Base-by-base conservation (phyloP, 306 rosid species). In the Senna siamea region DNA sequence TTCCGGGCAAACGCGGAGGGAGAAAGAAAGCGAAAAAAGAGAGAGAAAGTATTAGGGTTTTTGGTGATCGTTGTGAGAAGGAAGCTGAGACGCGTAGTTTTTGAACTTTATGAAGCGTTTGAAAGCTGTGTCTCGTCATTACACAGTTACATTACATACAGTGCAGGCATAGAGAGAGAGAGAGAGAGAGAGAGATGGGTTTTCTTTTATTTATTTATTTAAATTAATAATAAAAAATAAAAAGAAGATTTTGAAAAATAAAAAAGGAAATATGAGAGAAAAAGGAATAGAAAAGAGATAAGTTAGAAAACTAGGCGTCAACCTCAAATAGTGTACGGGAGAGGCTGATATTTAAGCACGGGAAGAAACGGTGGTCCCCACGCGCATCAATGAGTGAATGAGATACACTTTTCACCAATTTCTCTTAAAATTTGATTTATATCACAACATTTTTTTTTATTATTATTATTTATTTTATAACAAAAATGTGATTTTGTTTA, bases 61-160 rank as follows among this genome's bases (percentile, higher is more conserved):
- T 38, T 19, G 83, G 61, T 37, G 84, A 57, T 83, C 74, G 84
- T 84, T 74, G 85, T 9, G 84, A 57, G 57, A 51, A 81, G 83
- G 89, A 86, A 86, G 86, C n/a, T n/a, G n/a, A 80, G 88, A 90
- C 81, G 91, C 84, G 86, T 84, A 66, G 89, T 73, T 84, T 85
- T 79, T 82, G 77, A 80, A 82, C 83, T 81, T 85, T 83, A 79
- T 84, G 76, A 77, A 78, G 83, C 76, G 79, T 53, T 73, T 48
- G 83, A 82, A 76, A 84, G 91, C 80, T 78, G 69, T 58, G 89
- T 85, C 90, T 78, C 84, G 83, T 86, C 90, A 82, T 70, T 51
- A 69, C 71, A 85, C 89, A 86, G 86, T 81, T 9, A 1, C 51
- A 26, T 26, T 37, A 37, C 30, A 68, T 28, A 74, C 50, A 50